Conservation (phyloP, 345 rosid species). For the Corchorus olitorius region DNA sequence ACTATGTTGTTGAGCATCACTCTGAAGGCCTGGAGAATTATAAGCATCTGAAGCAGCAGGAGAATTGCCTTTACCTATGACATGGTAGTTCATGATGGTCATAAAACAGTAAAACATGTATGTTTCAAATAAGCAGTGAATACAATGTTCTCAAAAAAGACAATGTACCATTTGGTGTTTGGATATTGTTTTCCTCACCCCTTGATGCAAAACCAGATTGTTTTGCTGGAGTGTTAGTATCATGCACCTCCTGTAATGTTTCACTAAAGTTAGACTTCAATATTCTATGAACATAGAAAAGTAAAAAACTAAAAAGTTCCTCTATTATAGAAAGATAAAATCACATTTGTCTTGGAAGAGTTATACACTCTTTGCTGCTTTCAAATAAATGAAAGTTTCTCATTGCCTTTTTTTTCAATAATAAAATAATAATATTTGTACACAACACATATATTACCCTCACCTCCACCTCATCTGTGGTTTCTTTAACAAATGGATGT, state of each 20-base stretch:
- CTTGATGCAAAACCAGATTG: constrained; percentile 44
- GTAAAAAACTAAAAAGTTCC: constrained; percentile 10
- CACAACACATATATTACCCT: constrained; percentile 49
- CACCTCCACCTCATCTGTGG: constrained; percentile 59
- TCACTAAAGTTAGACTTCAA: constrained; percentile 25
- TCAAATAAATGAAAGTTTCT: constrained; percentile 8
- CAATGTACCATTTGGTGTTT: constrained; percentile 44
- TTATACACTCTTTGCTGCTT: background rate
- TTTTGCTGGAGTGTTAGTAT: constrained; percentile 39
- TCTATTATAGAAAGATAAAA: background rate
- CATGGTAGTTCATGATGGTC: constrained; percentile 25
- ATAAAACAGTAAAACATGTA: constrained; percentile 14
- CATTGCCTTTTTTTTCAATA: background rate
- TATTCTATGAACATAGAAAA: constrained; percentile 21
- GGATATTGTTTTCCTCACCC: constrained; percentile 49
- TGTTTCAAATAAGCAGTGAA: constrained; percentile 10
- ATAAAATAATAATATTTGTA: background rate
- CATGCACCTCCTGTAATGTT: constrained; percentile 51
- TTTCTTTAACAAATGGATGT: constrained; percentile 91
- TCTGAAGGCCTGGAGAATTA: constrained; percentile 34
- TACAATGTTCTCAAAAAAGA: constrained; percentile 33
- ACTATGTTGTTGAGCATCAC: constrained; percentile 33
- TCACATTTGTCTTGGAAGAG: background rate
- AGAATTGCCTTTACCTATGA: constrained; percentile 48
- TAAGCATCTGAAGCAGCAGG: constrained; percentile 36